phyloP scores from a whole-genome alignment of 345 rosid species.

The Melaleuca alternifolia region DNA sequence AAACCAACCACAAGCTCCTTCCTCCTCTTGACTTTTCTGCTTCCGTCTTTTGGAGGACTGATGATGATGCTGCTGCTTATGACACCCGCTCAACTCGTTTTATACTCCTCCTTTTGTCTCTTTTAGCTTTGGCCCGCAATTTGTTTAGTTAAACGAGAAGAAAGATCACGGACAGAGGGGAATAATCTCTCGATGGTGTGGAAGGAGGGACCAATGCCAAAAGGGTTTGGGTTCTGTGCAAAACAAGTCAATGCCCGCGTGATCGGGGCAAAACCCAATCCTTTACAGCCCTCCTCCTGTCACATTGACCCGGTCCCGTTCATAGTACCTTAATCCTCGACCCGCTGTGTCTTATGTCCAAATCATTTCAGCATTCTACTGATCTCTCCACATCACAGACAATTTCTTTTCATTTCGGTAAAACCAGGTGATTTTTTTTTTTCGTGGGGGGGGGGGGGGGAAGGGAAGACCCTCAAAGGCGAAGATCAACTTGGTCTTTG shows the following conservation, averaged over 20 bases:
- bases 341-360: background rate
- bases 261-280: background rate
- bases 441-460: too few species aligned
- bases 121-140: background rate
- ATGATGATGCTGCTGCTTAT: background rate
- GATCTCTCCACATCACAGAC: background rate
- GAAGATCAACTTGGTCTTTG: background rate
- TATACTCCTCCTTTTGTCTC: background rate
- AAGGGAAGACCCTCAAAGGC: background rate
- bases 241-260: background rate
- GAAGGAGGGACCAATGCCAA: background rate
- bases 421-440: too few species aligned
- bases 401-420: background rate
- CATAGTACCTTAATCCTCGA: background rate
- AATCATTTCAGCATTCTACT: background rate
- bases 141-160: background rate
- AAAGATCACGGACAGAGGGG: background rate
- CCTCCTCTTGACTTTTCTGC: background rate
- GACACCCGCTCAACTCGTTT: background rate
- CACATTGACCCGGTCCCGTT: background rate
- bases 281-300: background rate
- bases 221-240: background rate
- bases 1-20: background rate
- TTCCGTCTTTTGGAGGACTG: background rate
- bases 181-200: background rate